phyloP scores from a whole-genome alignment of 768 basidiomycete genomes.

The Neoboletus magnificus region DNA sequence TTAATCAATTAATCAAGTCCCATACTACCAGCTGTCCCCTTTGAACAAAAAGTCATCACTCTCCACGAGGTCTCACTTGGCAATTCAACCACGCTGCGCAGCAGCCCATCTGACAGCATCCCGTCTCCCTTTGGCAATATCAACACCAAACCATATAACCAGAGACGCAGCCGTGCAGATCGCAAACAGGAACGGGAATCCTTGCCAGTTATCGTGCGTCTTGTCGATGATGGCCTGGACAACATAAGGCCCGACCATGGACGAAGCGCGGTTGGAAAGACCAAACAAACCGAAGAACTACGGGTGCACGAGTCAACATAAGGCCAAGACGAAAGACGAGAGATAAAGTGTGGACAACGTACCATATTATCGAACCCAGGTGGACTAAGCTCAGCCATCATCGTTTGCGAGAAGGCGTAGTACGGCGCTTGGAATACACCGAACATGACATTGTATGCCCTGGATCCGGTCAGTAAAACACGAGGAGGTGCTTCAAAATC shows the following conservation, averaged over 20 bases:
- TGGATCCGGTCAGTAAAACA: conserved; percentile 21
- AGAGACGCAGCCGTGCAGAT: conserved; percentile 63
- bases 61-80: not conserved
- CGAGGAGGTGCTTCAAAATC: not conserved
- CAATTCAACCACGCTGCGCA: conserved; percentile 16
- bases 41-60: not conserved
- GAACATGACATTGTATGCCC: conserved; percentile 78
- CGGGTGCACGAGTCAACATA: not conserved
- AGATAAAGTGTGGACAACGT: not conserved
- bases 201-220: conserved; percentile 73
- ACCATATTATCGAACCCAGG: conserved; percentile 86
- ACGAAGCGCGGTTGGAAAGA: conserved; percentile 80
- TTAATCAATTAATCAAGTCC: not conserved
- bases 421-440: conserved; percentile 85
- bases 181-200: conserved; percentile 81
- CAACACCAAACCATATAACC: conserved; percentile 51
- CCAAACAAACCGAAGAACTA: conserved; percentile 88
- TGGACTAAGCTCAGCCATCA: conserved; percentile 87
- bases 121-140: not conserved
- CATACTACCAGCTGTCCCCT: not conserved
- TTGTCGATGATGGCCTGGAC: conserved; percentile 78
- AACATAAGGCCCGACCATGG: conserved; percentile 83
- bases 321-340: not conserved
- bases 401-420: conserved; percentile 81
- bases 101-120: conserved; percentile 59